Evolutionary conservation across 2,329 filamentous ascomycete species (phyloP).

Genomic region (Phyllosticta ampelicida): DNA sequence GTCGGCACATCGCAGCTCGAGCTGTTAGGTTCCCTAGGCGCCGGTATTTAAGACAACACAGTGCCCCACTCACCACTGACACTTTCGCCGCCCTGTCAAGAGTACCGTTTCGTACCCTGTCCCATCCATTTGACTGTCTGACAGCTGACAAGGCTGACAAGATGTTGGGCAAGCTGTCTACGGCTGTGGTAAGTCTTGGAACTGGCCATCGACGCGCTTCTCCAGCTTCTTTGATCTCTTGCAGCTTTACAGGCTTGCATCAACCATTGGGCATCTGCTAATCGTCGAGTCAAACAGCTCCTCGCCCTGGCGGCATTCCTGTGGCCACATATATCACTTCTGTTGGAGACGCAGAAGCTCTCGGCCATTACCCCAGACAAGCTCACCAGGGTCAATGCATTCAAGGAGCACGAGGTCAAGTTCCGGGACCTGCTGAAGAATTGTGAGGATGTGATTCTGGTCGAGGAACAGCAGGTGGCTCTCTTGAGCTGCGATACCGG

Average conservation of each 20-base stretch:
- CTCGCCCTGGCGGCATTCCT: conserved; percentile 4
- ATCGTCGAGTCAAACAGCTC: neutral
- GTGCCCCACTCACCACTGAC: neutral
- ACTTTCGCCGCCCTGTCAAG: neutral
- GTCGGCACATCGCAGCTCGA: neutral
- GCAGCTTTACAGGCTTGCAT: neutral
- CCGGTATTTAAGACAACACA: conserved; percentile 2
- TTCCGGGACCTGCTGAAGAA: conserved; percentile 29
- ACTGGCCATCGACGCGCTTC: neutral
- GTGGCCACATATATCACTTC: conserved; percentile 4
- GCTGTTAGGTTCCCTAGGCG: neutral
- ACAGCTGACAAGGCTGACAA: neutral
- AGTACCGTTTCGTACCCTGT: neutral
- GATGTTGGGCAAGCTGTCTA: conserved; percentile 7
- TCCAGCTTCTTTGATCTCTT: neutral
- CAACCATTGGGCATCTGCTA: neutral
- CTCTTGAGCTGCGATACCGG: conserved; percentile 34
- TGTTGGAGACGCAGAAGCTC: conserved; percentile 2
- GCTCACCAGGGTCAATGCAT: conserved; percentile 15
- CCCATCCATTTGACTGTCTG: neutral
- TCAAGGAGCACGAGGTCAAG: conserved; percentile 22
- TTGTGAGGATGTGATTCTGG: conserved; percentile 35
- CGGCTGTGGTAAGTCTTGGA: conserved; percentile 5
- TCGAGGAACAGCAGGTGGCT: conserved; percentile 26
- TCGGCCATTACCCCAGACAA: conserved; percentile 5